Evolutionary conservation across 345 rosid species (phyloP).

Genomic region (Clausena lansium): DNA sequence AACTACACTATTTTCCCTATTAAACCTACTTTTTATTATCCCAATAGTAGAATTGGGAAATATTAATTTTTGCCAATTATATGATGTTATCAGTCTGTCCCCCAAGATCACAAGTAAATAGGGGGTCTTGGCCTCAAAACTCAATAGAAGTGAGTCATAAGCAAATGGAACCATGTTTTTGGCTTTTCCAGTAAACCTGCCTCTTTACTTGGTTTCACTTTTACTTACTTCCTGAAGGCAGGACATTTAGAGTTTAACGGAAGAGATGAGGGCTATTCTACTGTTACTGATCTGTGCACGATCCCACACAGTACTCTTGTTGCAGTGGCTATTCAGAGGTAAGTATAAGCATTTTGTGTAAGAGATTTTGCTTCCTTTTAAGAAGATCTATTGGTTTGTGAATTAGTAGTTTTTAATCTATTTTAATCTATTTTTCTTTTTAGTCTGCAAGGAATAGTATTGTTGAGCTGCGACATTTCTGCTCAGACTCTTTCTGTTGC

Average conservation of each 20-base stretch:
- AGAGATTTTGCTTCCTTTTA: background rate
- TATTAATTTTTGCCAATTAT: background rate
- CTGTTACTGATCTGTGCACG: conserved; percentile 66
- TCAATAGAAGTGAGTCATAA: background rate
- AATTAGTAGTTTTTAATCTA: conserved; percentile 5
- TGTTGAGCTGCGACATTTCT: conserved; percentile 59
- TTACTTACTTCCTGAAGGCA: conserved; percentile 51
- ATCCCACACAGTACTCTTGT: conserved; percentile 45
- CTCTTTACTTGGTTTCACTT: conserved; percentile 9
- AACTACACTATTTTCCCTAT: background rate
- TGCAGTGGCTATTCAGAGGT: conserved; percentile 82
- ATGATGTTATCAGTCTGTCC: background rate
- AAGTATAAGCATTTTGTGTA: conserved; percentile 15
- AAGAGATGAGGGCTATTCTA: conserved; percentile 41
- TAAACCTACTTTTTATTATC: background rate
- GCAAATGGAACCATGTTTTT: background rate
- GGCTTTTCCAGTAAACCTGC: background rate
- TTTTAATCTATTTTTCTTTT: conserved; percentile 8
- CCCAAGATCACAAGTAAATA: background rate
- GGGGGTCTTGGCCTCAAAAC: background rate
- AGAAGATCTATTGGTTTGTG: background rate
- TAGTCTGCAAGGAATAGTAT: conserved; percentile 76
- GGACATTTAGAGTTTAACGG: conserved; percentile 41
- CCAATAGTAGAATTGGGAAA: background rate
- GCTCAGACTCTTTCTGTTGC: conserved; percentile 48